Conservation (phyloP, 164 flowering plant species). For the Annona squamosa region DNA sequence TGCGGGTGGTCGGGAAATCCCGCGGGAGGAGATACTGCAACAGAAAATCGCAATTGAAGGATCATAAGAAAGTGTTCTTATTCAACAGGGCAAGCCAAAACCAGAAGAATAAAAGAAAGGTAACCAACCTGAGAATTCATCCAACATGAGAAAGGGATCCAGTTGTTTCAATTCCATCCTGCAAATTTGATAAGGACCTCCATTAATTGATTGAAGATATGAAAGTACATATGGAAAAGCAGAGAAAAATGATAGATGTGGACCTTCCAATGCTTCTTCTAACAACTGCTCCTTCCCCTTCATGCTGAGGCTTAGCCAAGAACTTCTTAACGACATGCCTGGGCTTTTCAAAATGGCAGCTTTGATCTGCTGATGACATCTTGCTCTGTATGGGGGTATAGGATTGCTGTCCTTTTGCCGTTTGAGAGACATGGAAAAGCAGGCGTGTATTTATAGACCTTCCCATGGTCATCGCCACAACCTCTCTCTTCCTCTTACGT, state of each 20-base stretch:
- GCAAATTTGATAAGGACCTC: conserved; percentile 9
- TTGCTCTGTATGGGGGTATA: not conserved
- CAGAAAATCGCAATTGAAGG: not conserved
- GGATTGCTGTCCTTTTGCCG: not conserved
- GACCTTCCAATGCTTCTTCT: conserved; percentile 73
- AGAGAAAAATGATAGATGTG: not conserved
- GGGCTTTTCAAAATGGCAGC: conserved; percentile 21
- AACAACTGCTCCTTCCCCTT: conserved; percentile 68
- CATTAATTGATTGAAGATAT: not conserved
- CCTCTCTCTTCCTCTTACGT: not conserved
- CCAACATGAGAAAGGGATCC: conserved; percentile 85
- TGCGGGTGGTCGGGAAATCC: conserved; percentile 97
- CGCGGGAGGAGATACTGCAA: conserved; percentile 82
- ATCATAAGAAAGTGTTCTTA: not conserved
- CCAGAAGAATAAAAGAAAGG: not conserved
- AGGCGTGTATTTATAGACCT: conserved; percentile 10
- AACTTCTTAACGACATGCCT: conserved; percentile 49
- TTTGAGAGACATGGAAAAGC: conserved; percentile 4
- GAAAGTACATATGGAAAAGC: not conserved
- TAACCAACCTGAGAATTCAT: conserved; percentile 66
- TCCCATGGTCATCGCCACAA: not conserved
- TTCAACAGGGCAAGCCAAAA: not conserved
- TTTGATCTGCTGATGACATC: conserved; percentile 37
- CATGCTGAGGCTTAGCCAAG: conserved; percentile 45
- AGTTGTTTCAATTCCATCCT: conserved; percentile 62